These are phyloP conservation scores for Solanum bulbocastanum DNA, from an alignment of 257 asterid genomes.

Conservation along the genomic window DNA sequence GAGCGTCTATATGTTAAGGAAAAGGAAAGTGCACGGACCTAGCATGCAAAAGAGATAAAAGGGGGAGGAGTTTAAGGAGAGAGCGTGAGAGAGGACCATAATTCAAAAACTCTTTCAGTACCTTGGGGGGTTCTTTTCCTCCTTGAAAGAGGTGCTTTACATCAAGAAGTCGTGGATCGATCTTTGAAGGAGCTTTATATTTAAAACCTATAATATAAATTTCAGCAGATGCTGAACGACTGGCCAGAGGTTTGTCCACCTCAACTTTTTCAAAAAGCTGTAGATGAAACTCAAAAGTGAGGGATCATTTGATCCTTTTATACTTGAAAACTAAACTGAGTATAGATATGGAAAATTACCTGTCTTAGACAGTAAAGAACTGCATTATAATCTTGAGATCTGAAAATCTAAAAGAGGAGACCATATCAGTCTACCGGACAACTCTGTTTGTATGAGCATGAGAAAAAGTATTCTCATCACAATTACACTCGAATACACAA, in stretches of 20 bases:
- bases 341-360: conserved; percentile 28
- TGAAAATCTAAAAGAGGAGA: conserved; percentile 49
- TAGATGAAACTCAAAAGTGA: conserved; percentile 9
- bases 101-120: conserved; percentile 2
- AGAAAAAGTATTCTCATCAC: not conserved
- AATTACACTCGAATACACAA: not conserved
- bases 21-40: not conserved
- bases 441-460: not conserved
- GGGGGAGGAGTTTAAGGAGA: not conserved
- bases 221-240: conserved; percentile 87
- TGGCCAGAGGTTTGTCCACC: conserved; percentile 88
- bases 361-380: conserved; percentile 86
- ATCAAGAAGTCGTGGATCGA: conserved; percentile 96
- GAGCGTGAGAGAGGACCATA: not conserved
- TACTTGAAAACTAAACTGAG: not conserved
- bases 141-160: conserved; percentile 76
- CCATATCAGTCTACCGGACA: not conserved
- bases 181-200: conserved; percentile 95
- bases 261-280: conserved; percentile 98
- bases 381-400: conserved; percentile 93
- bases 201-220: conserved; percentile 68
- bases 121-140: conserved; percentile 81
- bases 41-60: not conserved
- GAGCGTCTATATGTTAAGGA: not conserved
- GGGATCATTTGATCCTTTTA: not conserved